These are phyloP conservation scores for Nicotiana benthamiana DNA, from an alignment of 257 asterid species.

Conservation along the genomic window DNA sequence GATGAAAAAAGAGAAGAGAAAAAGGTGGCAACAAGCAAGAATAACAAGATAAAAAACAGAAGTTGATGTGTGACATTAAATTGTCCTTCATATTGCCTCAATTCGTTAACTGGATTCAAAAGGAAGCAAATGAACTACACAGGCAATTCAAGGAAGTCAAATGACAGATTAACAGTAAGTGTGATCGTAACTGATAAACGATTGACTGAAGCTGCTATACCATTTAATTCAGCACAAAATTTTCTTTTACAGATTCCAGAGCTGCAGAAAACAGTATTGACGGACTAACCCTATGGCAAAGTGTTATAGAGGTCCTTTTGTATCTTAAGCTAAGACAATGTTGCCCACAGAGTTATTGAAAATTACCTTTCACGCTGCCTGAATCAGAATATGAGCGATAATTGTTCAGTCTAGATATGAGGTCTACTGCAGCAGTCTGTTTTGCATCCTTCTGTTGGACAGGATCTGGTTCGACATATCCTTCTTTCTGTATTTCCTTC, in stretches of 20 bases:
- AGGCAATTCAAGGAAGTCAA: not conserved
- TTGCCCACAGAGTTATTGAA: not conserved
- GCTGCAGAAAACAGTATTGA: not conserved
- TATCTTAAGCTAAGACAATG: not conserved
- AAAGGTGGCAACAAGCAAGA: too few relatives aligned
- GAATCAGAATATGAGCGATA: slow-evolving; percentile 68
- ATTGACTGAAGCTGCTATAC: not conserved
- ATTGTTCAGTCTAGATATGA: slow-evolving; percentile 72
- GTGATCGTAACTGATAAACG: not conserved
- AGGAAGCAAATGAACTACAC: not conserved
- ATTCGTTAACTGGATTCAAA: not conserved
- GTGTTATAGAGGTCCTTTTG: not conserved
- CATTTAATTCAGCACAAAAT: not conserved
- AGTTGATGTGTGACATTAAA: not conserved
- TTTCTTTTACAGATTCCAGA: not conserved
- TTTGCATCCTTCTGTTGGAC: slow-evolving; percentile 52
- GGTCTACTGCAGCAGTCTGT: slow-evolving; percentile 72
- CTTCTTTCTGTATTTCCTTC: slow-evolving; percentile 59
- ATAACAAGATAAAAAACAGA: too few relatives aligned
- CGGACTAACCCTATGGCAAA: not conserved
- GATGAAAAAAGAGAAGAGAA: too few relatives aligned
- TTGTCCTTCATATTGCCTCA: not conserved
- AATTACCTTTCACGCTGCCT: slow-evolving; percentile 61
- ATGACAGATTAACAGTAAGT: not conserved
- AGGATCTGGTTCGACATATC: slow-evolving; percentile 38